Base-by-base conservation (phyloP, 192 early-diverging fungal genomes). In the Coemansia interrupta region DNA sequence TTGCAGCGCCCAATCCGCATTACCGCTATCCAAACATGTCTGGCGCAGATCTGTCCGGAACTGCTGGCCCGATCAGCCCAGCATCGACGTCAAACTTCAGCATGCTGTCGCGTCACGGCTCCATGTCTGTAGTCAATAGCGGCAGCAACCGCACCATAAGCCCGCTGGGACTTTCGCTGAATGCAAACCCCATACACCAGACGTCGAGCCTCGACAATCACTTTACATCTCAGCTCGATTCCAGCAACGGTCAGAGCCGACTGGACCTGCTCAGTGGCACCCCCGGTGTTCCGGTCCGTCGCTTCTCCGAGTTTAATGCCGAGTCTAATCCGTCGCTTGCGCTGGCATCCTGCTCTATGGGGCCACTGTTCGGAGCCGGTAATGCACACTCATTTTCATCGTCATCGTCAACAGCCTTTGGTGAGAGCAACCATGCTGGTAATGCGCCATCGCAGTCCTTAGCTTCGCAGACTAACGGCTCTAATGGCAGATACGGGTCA, bases 101-200 rank as follows among this genome's bases (percentile, higher is more conserved):
- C 61, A 61, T 77, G 64, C 64, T 77, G 5, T 66, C 73, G n/a
- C 67, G 73, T 14, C 58, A 76, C 30, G 73, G 73, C 4, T 76
- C 73, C 1, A 47, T 76, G 17, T 76, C 73, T 10, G 49, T 69
- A 13, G 32, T 61, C 30, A 63, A 64, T 61, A 46, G 42, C 56
- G 59, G 47, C 43, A 64, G 50, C 61, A 63, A 64, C 61, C 63
- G 73, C 52, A 64, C 68, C 4, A 62, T 67, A 46, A 77, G 73
- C 57, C 73, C 73, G 24, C 64, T 70, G 14, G 64, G 73, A 2
- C 55, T 70, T 52, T 57, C 73, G 12, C 49, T 77, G 17, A 61
- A 28, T 23, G 54, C 66, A 23, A 66, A 66, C 26, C 66, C 62
- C 18, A 70, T 77, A 17, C 68, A 70, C 56, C 73, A 70, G 44